Base-by-base conservation (phyloP, 108 stramenopile genomes). In the Chaetoceros tenuissimus region DNA sequence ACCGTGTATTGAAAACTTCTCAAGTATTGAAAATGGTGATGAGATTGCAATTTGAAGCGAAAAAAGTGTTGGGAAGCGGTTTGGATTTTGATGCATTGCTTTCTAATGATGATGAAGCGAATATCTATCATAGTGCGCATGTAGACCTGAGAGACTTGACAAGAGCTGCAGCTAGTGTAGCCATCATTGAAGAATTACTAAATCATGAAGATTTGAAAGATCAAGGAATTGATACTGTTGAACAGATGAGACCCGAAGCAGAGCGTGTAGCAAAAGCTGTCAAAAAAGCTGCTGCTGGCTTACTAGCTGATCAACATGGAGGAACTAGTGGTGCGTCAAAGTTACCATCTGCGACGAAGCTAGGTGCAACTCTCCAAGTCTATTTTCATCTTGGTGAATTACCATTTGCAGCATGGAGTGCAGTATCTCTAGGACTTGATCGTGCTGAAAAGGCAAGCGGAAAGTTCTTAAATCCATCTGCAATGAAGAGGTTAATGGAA, bases 331-430 rank as follows among this genome's bases (percentile, higher is more conserved):
- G 22, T 7, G 48, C 48, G 18, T 21, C n/a, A n/a, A 71, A 26
- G 56, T 69, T 1, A 53, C 63, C 46, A 46, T 70, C 57, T 28
- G 71, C 49, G 28, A 77, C 57, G 31, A 63, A 65, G 30, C 59
- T 91, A 49, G 89, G 89, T 28, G 79, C 80, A 0, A 91, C 85
- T 19, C 66, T 91, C 16, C 89, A 91, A 66, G 89, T 91, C 3
- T 91, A 91, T 54, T 91, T 64, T 59, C 85, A 87, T 62, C 51
- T 91, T 24, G 84, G 85, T 3, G 89, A 91, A 63, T 63, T 92
- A 17, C 84, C 84, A 27, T 63, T 77, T 51, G 89, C 89, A 1
- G 67, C 84, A 21, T 92, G 89, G 89, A 75, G 64, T 47, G 85
- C 82, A 5, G 82, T 92, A 1, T 46, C 68, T 24, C 52, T 70